Evolutionary conservation across 2,329 filamentous ascomycete species (phyloP).

Genomic region (Aspergillus sp.): DNA sequence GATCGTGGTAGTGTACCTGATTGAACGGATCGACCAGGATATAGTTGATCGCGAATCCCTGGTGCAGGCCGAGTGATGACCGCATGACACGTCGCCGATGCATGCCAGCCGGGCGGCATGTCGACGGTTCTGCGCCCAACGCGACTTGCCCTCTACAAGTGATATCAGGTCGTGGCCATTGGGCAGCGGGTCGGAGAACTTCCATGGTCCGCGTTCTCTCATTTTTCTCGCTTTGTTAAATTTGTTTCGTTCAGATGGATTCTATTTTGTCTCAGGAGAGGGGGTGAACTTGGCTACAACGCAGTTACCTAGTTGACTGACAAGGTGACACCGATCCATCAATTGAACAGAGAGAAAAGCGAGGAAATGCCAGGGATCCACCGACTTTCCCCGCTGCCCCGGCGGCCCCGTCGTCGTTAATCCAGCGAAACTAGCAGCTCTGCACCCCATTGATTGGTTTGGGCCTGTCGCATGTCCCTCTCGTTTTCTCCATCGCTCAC

Average conservation of each 20-base stretch:
- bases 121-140: conserved; percentile 9
- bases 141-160: neutral
- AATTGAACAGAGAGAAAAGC: neutral
- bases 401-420: conserved; percentile 16
- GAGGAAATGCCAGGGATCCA: conserved; percentile 6
- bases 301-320: too few species aligned
- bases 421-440: conserved; percentile 12
- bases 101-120: conserved; percentile 4
- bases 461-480: conserved; percentile 14
- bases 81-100: conserved; percentile 10
- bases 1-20: neutral
- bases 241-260: too few species aligned
- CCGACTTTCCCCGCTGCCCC: conserved; percentile 20
- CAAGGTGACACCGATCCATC: too few species aligned
- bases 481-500: conserved; percentile 15
- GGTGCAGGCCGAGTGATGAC: conserved; percentile 1
- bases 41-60: neutral
- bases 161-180: neutral
- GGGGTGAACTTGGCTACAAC: too few species aligned
- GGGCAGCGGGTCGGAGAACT: neutral
- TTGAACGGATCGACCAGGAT: neutral
- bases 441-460: conserved; percentile 16
- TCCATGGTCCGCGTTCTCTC: too few species aligned
- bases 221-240: too few species aligned
- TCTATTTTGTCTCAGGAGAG: too few species aligned